Evolutionary conservation across 78 protist species (phyloP).

Genomic region (Ministeria vibrans): DNA sequence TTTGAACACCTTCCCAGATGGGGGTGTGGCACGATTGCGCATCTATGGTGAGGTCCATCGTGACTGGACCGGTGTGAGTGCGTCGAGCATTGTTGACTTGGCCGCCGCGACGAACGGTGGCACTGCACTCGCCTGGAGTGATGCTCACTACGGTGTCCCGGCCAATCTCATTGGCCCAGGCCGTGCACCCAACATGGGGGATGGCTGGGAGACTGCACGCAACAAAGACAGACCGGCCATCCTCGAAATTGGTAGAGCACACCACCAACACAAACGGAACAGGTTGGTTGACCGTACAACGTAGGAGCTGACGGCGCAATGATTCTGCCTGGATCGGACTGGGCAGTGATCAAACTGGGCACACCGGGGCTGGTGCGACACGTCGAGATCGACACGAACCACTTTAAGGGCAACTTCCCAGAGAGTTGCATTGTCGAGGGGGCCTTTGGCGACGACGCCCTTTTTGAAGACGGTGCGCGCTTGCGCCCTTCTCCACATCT

Average conservation of each 20-base stretch:
- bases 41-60: conserved; percentile 31
- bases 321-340: conserved; percentile 53
- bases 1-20: conserved; percentile 64
- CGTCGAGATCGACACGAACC: conserved; percentile 63
- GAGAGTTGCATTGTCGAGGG: conserved; percentile 46
- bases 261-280: no score
- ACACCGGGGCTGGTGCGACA: conserved; percentile 19
- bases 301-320: conserved; percentile 16
- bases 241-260: conserved; percentile 3
- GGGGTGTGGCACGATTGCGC: conserved; percentile 69
- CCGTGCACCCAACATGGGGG: conserved; percentile 69
- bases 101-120: conserved; percentile 60
- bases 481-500: no score
- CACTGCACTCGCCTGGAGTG: conserved; percentile 24
- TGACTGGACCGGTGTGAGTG: conserved; percentile 42
- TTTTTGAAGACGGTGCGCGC: no score
- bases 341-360: conserved; percentile 54
- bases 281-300: no score
- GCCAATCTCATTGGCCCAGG: conserved; percentile 66
- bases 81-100: conserved; percentile 40
- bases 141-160: conserved; percentile 61
- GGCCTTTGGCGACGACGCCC: no score
- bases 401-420: conserved; percentile 78
- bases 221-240: conserved; percentile 31
- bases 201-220: conserved; percentile 72